Base-by-base conservation (phyloP, 78 protist genomes). In the Anaeramoeba flamelloides region DNA sequence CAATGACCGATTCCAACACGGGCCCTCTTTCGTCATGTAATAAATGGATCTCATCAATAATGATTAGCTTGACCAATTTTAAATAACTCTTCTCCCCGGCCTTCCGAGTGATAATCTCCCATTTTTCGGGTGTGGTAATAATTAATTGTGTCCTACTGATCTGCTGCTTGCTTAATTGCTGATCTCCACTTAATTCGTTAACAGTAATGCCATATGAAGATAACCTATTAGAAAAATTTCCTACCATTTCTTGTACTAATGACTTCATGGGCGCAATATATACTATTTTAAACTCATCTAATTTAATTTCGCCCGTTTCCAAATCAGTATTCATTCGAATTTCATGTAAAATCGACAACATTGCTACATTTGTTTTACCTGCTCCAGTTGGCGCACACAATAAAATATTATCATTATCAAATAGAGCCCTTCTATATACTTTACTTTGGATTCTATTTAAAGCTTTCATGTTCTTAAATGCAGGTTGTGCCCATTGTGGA, bases 251-350 rank as follows among this genome's bases (percentile, higher is more conserved):
- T 34, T 40, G 79, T 0, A 96, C 99, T 31, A 98, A 91, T 3
- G 99, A 91, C 87, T 97, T 97, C 99, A 97, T 97, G 8, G 99
- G 99, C 1, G 99, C 99, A 36, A 97, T 79, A 85, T 97, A 97
- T 4, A 98, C 94, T 39, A 92, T 85, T 39, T 86, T 87, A 39
- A 90, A 74, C 74, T 74, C 82, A 86, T 53, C 69, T 26, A 26
- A 53, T 26, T 53, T 17, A 53, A 53, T 53, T 53, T 53, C 69
- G 8, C 17, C 17, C 8, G 69, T 53, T 53, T 53, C 69, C 69
- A 26, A 53, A 34, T 37, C 2, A 8, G 38, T 39, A 82, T 85
- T 80, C 77, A 39, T 22, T 2, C 94, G 91, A 36, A 97, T 76
- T 41, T 83, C 94, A 1, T 85, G 95, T 64, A 98, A 92, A 26